Conservation (phyloP, 2,329 filamentous ascomycete genomes). For the Botrytis hyacinthi region DNA sequence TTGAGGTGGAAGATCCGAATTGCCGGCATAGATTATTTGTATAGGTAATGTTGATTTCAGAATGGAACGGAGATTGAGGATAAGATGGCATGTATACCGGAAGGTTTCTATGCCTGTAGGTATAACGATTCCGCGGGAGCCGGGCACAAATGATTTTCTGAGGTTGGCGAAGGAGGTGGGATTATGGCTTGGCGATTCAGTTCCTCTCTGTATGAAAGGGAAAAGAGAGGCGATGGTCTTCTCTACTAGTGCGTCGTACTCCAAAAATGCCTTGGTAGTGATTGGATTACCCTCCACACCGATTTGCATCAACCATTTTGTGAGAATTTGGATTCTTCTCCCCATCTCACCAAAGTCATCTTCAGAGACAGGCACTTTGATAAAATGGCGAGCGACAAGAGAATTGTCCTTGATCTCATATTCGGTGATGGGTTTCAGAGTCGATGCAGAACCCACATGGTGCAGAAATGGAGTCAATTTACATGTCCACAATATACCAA, state of each 20-base stretch:
- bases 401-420: not conserved
- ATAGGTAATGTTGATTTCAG: slow-evolving; percentile 8
- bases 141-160: not conserved
- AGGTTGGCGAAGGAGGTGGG: not conserved
- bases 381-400: not conserved
- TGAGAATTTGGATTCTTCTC: not conserved
- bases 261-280: not conserved
- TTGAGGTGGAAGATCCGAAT: not conserved
- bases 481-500: not conserved
- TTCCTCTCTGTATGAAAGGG: not conserved
- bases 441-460: not conserved
- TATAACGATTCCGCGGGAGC: slow-evolving; percentile 10
- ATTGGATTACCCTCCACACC: not conserved
- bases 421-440: not conserved
- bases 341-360: slow-evolving; percentile 2
- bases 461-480: not conserved
- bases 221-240: not conserved
- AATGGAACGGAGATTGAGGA: not conserved
- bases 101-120: slow-evolving; percentile 1
- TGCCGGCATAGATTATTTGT: not conserved
- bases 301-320: slow-evolving; percentile 3
- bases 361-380: not conserved
- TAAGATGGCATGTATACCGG: slow-evolving; percentile 10
- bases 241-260: not conserved
- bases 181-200: not conserved